These are phyloP conservation scores for Irpex sp. DNA, from an alignment of 1,284 basidiomycete genomes.

Conservation along the genomic window DNA sequence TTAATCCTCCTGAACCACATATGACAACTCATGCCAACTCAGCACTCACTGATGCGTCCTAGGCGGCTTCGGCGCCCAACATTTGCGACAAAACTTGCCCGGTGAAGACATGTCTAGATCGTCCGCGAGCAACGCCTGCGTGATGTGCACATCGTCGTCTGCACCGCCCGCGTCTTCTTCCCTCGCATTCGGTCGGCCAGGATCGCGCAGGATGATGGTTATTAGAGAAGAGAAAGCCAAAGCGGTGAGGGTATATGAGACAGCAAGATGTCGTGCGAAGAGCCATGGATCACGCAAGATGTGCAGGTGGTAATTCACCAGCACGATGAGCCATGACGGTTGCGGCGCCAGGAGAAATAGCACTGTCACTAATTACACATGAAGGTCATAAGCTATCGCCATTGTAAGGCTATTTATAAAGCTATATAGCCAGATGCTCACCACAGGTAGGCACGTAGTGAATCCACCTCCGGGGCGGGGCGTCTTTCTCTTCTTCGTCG, in stretches of 20 bases:
- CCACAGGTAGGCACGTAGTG: slow-evolving; percentile 54
- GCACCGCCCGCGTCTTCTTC: slow-evolving; percentile 27
- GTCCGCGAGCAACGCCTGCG: slow-evolving; percentile 54
- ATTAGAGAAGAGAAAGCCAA: slow-evolving; percentile 68
- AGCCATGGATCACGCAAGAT: slow-evolving; percentile 42
- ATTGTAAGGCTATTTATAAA: neutral
- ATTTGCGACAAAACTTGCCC: slow-evolving; percentile 72
- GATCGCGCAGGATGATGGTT: slow-evolving; percentile 67
- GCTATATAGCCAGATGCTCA: slow-evolving; percentile 26
- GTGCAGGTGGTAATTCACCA: slow-evolving; percentile 61
- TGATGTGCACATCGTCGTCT: slow-evolving; percentile 48
- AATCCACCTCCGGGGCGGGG: slow-evolving; percentile 50
- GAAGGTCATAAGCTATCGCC: slow-evolving; percentile 1
- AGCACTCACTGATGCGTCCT: slow-evolving; percentile 64
- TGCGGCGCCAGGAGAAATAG: slow-evolving; percentile 64
- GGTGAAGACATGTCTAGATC: slow-evolving; percentile 46
- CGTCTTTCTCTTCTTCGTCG: slow-evolving; percentile 37
- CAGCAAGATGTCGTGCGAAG: slow-evolving; percentile 50
- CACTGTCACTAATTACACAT: slow-evolving; percentile 44
- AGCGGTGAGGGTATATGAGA: slow-evolving; percentile 62
- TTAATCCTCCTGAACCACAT: neutral
- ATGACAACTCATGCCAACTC: neutral
- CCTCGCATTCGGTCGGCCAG: slow-evolving; percentile 46
- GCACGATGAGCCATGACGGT: slow-evolving; percentile 63
- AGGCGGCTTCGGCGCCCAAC: slow-evolving; percentile 79